Conservation (phyloP, 2,329 filamentous ascomycete genomes). For the Talaromyces verruculosus region DNA sequence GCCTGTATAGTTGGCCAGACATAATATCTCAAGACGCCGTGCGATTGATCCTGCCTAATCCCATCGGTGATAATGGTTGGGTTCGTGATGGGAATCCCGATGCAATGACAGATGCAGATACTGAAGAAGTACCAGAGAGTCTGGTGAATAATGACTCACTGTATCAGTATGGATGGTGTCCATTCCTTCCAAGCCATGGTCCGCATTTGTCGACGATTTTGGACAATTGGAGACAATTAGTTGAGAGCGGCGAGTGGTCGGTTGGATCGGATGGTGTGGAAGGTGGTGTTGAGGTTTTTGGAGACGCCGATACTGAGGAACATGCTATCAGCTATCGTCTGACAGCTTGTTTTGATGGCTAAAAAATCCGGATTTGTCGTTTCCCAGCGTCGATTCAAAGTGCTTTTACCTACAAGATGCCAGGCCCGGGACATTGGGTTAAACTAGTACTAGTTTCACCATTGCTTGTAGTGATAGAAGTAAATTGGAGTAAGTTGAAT, state of each 20-base stretch:
- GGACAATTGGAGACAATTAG: slow-evolving; percentile 28
- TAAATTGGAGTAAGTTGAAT: too few relatives aligned
- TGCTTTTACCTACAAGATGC: too few relatives aligned
- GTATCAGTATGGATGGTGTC: slow-evolving; percentile 5
- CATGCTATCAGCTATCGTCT: slow-evolving; percentile 27
- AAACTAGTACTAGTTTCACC: too few relatives aligned
- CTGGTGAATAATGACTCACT: slow-evolving; percentile 9
- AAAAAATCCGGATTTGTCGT: neutral
- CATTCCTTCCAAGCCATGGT: slow-evolving; percentile 9
- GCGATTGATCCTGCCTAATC: neutral
- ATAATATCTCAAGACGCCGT: neutral
- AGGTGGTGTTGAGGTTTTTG: slow-evolving; percentile 34
- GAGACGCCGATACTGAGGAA: slow-evolving; percentile 31
- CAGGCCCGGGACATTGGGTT: too few relatives aligned
- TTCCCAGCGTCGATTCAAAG: neutral
- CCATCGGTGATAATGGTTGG: neutral
- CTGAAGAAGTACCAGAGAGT: neutral
- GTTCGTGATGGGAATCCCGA: neutral
- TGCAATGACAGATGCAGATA: neutral
- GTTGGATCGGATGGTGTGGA: slow-evolving; percentile 29
- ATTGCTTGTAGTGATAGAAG: too few relatives aligned
- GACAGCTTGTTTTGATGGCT: neutral
- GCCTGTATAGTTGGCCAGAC: neutral
- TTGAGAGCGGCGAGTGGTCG: slow-evolving; percentile 31
- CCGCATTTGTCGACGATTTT: slow-evolving; percentile 30